Base-by-base conservation (phyloP, 2,329 filamentous ascomycete species). In the Sphaerulina musiva region DNA sequence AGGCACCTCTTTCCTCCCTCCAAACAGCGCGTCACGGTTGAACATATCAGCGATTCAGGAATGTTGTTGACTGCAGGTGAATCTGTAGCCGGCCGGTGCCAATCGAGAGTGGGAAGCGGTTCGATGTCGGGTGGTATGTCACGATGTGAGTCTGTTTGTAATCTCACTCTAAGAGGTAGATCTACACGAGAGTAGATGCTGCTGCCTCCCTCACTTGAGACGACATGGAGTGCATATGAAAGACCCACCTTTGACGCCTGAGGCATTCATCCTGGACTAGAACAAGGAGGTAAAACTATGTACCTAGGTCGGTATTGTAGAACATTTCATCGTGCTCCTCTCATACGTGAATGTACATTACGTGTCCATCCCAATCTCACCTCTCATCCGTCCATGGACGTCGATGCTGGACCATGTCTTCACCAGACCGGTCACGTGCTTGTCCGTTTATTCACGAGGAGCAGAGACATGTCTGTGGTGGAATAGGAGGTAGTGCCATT, bases 21-120 rank as follows among this genome's bases (percentile, higher is more conserved):
- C 66, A 43, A 68, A 68, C n/a, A 76, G 66, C 55, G 78, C 76
- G 64, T 76, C 75, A 59, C 79, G 76, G 66, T 80, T 81, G 66
- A 82, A 82, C 80, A 82, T 82, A 52, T 34, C 53, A 40, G 17
- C 40, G 17, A 23, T 42, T 17, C 11, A 42, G 40, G 3, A 42
- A 17, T 17, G 40, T n/a, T 4, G 40, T 42, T 42, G 11, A n/a
- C 36, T 17, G 14, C 14, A 17, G 14, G 14, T 17, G 14, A 17
- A 17, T 17, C 14, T 17, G 14, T 17, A 17, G 14, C 14, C 36
- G 14, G 36, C 36, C 36, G 36, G 36, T 3, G 11, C 10, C 11
- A 39, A 14, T 39, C 36, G 10, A 11, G 36, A 39, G 36, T 39
- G 3, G 14, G 14, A 12, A 26, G 26, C 26, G 4, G 26, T 26